Percentiles rank a stretch among this genome's conserved stretches.
phyloP scores from a whole-genome alignment of 352 stramenopile genomes.

The Plasmopara viticola region DNA sequence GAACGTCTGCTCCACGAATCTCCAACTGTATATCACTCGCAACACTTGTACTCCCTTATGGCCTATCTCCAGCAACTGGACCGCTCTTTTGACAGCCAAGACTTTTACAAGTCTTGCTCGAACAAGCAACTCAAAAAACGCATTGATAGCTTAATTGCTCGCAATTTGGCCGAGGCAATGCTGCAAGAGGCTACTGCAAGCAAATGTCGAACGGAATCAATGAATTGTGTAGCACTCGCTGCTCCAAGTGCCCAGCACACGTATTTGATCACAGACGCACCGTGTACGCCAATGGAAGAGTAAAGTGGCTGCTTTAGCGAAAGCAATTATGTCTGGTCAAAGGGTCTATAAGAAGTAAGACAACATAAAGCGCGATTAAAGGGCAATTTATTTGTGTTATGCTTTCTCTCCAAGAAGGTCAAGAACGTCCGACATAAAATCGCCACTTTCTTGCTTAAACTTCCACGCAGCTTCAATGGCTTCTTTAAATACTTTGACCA shows the following conservation, averaged over 20 bases:
- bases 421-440: slow-evolving; percentile 91
- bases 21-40: slow-evolving; percentile 43
- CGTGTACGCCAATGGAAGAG: slow-evolving; percentile 39
- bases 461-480: slow-evolving; percentile 78
- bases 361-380: too few species aligned
- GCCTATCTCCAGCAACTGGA: slow-evolving; percentile 57
- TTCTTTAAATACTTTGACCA: slow-evolving; percentile 93
- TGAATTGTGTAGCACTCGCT: slow-evolving; percentile 7
- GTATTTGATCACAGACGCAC: slow-evolving; percentile 26
- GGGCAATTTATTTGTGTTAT: neutral
- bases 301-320: slow-evolving; percentile 18
- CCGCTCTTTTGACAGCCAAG: slow-evolving; percentile 50
- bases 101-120: slow-evolving; percentile 34
- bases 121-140: slow-evolving; percentile 48
- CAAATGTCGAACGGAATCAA: slow-evolving; percentile 5
- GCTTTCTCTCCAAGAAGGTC: slow-evolving; percentile 75
- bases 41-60: slow-evolving; percentile 58
- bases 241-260: slow-evolving; percentile 11
- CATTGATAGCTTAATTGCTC: slow-evolving; percentile 45
- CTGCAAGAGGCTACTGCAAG: slow-evolving; percentile 30
- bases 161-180: slow-evolving; percentile 57
- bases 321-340: neutral
- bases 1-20: slow-evolving; percentile 43
- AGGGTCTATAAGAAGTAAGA: too few species aligned
- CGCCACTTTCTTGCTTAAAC: slow-evolving; percentile 86